Base-by-base conservation (phyloP, 495 filamentous ascomycete genomes). In the Penicillium mononematosum region DNA sequence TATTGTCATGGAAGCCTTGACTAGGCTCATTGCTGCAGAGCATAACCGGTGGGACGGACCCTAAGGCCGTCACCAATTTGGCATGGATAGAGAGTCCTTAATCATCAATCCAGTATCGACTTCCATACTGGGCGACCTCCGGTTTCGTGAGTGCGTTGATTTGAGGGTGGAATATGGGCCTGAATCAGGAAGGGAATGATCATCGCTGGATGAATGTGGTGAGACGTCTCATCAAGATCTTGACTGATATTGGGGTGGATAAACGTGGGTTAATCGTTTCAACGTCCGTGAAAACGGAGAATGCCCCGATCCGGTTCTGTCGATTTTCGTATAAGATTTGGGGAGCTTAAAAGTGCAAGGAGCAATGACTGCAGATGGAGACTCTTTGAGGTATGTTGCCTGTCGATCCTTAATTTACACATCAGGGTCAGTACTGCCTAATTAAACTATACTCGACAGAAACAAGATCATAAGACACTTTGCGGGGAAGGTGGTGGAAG, bases 11-110 rank as follows among this genome's bases (percentile, higher is more conserved):
- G 12, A 45, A 53, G 25, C 22, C 50, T 49, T 36, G 46, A 51
- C 29, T 42, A 58, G 11, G 52, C 39, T 42, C 45, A 38, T 32
- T 25, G 44, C 56, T 20, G 41, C 41, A 47, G 52, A 56, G 61
- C 24, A 44, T 53, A 39, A 16, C 41, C 57, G 58, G 64, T 59
- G 54, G 47, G 22, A 56, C 70, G 69, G 70, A 69, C 64, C 65
- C 42, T 44, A 11, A 60, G 46, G 52, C 70, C 71, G 68, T 59
- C 45, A 19, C 56, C 57, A 46, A 56, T 56, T 36, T 62, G 69
- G 69, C 41, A 56, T 68, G 61, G 61, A 62, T 17, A 36, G 34
- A 45, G 43, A 56, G 44, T 45, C 38, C 45, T 25, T 56, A 55
- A 54, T 56, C 46, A 56, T 58, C 55, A 58, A 43, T 55, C 2